A percentile compares a stretch with the other conserved stretches of the same genome.
Evolutionary conservation across 352 stramenopile species (phyloP).

Genomic region (Globisporangium barbulae): DNA sequence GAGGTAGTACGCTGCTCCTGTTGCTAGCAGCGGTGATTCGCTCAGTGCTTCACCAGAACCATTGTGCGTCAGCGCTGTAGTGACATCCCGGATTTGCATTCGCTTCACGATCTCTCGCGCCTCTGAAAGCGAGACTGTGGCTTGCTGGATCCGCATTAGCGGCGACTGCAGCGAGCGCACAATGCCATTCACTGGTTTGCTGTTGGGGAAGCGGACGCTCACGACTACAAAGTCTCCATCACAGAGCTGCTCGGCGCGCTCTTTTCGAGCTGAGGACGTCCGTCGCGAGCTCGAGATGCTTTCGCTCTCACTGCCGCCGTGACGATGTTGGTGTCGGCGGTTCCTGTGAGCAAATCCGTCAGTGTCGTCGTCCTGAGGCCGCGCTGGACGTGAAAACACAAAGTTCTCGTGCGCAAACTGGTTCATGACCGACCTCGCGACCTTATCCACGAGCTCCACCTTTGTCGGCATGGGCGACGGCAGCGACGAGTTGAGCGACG

Average conservation of each 20-base stretch:
- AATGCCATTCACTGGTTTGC: not conserved
- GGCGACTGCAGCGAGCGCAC: constrained; percentile 20
- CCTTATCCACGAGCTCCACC: constrained; percentile 12
- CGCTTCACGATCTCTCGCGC: constrained; percentile 19
- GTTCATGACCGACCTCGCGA: constrained; percentile 31
- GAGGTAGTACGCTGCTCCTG: constrained; percentile 19
- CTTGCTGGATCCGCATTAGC: constrained; percentile 29
- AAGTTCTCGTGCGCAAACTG: constrained; percentile 67
- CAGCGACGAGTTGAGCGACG: constrained; percentile 14
- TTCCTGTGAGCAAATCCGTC: not conserved
- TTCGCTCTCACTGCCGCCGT: not conserved
- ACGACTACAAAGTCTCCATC: constrained; percentile 36
- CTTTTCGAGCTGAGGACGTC: not conserved
- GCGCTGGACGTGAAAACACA: constrained; percentile 51
- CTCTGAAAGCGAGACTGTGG: constrained; percentile 3
- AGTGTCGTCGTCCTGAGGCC: not conserved
- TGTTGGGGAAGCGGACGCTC: constrained; percentile 9
- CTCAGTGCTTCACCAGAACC: not conserved
- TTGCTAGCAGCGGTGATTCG: too few relatives aligned
- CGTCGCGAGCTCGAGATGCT: not conserved
- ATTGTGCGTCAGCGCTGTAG: not conserved
- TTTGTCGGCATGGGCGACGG: constrained; percentile 4
- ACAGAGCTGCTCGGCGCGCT: constrained; percentile 14
- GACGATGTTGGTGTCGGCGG: not conserved
- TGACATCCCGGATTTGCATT: constrained; percentile 2